Base-by-base conservation (phyloP, 129 eudicot genomes). In the Ambrosia artemisiifolia region DNA sequence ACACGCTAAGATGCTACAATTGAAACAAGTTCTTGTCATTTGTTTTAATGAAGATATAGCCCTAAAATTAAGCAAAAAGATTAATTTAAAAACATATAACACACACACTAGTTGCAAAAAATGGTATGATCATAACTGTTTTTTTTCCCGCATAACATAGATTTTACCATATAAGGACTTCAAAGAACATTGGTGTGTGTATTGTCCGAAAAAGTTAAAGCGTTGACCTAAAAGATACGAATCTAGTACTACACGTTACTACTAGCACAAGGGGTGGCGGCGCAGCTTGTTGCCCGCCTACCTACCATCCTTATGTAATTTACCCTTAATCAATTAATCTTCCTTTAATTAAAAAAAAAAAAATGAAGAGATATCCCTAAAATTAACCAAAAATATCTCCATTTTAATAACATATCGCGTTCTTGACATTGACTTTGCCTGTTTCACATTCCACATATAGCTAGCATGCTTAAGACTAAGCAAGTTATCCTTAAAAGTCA, bases 231-330 rank as follows among this genome's bases (percentile, higher is more conserved):
- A 50, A 64, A 38, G 53, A 50, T 28, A 54, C 55, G 55, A 64
- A 54, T 12, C 17, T 34, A 56, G 53, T 40, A 19, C 76, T 56
- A 42, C 16, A 57, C 13, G 33, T 71, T 50, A 71, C 57, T 42
- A 17, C 5, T 28, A 71, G 76, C 64, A 43, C 32, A 71, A 71
- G 68, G n/a, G n/a, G n/a, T n/a, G n/a, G n/a, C n/a, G n/a, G n/a
- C n/a, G n/a, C n/a, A n/a, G n/a, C n/a, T n/a, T n/a, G n/a, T n/a
- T n/a, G n/a, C n/a, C n/a, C n/a, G n/a, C n/a, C n/a, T n/a, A n/a
- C n/a, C n/a, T n/a, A n/a, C n/a, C n/a, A n/a, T n/a, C n/a, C n/a
- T n/a, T n/a, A n/a, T n/a, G n/a, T n/a, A n/a, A n/a, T n/a, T n/a
- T n/a, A n/a, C n/a, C n/a, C n/a, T n/a, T n/a, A n/a, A n/a, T n/a